Percentiles rank a stretch among this genome's conserved stretches.
phyloP scores from a whole-genome alignment of 1,139 yeast genomes.

The Yarrowia galli region DNA sequence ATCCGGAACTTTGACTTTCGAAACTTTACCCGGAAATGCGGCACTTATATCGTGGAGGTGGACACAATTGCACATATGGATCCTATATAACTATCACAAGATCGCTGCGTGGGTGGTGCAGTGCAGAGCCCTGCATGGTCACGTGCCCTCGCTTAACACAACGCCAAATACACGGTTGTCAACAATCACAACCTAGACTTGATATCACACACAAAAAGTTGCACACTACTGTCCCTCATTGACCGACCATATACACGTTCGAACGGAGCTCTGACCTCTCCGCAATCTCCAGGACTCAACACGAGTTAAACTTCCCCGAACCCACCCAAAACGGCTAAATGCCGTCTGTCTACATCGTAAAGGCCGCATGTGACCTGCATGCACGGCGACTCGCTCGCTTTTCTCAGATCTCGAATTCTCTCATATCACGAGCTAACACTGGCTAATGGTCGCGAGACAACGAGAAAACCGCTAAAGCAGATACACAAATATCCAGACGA shows the following conservation, averaged over 20 bases:
- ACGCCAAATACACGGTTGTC: not conserved
- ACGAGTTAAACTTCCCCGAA: slow-evolving; percentile 14
- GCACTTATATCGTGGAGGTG: not conserved
- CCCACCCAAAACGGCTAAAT: slow-evolving; percentile 12
- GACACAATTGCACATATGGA: not conserved
- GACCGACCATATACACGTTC: not conserved
- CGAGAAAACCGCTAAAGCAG: not conserved
- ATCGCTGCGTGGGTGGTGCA: not conserved
- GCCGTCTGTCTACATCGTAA: slow-evolving; percentile 6
- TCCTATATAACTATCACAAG: not conserved
- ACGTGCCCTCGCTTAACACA: slow-evolving; percentile 1
- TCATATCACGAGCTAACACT: not conserved
- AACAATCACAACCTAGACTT: too few species aligned
- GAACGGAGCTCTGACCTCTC: not conserved
- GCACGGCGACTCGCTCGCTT: not conserved
- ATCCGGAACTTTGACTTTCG: not conserved
- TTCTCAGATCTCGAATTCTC: slow-evolving; percentile 12
- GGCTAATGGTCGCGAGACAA: slow-evolving; percentile 3
- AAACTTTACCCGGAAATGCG: not conserved
- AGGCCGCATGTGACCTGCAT: slow-evolving; percentile 26
- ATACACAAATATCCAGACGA: not conserved
- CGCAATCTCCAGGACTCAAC: not conserved
- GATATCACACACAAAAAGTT: too few species aligned
- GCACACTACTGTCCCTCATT: too few species aligned
- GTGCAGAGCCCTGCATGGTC: not conserved